A percentile compares a stretch with the other conserved stretches of the same genome.
phyloP scores from a whole-genome alignment of 352 stramenopile genomes.

The Phytophthora idaei region DNA sequence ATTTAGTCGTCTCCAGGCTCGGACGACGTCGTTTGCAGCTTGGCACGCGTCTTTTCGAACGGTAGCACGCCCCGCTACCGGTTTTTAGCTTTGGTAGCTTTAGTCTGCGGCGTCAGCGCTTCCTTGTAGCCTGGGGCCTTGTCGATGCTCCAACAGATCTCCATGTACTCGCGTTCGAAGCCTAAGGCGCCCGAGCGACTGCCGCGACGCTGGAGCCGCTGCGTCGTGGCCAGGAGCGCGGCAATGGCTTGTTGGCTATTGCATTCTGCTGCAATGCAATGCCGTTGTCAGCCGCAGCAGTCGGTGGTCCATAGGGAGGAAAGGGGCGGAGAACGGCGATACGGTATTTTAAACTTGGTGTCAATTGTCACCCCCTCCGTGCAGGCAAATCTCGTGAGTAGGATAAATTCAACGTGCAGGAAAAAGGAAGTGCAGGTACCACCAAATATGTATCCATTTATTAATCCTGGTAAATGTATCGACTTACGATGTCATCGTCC shows the following conservation, averaged over 20 bases:
- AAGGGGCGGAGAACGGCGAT: not conserved
- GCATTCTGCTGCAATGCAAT: constrained; percentile 21
- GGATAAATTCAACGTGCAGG: too few species aligned
- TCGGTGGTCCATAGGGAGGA: constrained; percentile 19
- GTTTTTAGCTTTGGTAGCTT: constrained; percentile 75
- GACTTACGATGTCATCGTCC: too few species aligned
- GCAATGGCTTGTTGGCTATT: constrained; percentile 17
- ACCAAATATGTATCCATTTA: too few species aligned
- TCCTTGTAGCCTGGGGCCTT: constrained; percentile 54
- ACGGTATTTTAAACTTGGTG: too few species aligned
- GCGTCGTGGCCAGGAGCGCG: constrained; percentile 41
- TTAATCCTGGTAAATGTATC: too few species aligned
- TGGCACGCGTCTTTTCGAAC: constrained; percentile 75
- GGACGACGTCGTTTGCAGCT: constrained; percentile 27
- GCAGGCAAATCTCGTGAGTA: too few species aligned
- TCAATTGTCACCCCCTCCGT: too few species aligned
- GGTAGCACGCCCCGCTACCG: constrained; percentile 80
- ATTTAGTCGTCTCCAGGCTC: constrained; percentile 60
- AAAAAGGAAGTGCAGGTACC: too few species aligned
- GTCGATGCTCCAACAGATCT: constrained; percentile 70
- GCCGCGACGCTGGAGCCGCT: constrained; percentile 37
- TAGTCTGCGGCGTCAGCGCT: constrained; percentile 66
- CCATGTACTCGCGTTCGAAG: constrained; percentile 72
- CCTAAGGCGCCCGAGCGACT: constrained; percentile 35
- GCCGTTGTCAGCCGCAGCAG: constrained; percentile 7